These are phyloP conservation scores for Helianthus tuberosus DNA, from an alignment of 129 eudicot genomes.

Conservation along the genomic window DNA sequence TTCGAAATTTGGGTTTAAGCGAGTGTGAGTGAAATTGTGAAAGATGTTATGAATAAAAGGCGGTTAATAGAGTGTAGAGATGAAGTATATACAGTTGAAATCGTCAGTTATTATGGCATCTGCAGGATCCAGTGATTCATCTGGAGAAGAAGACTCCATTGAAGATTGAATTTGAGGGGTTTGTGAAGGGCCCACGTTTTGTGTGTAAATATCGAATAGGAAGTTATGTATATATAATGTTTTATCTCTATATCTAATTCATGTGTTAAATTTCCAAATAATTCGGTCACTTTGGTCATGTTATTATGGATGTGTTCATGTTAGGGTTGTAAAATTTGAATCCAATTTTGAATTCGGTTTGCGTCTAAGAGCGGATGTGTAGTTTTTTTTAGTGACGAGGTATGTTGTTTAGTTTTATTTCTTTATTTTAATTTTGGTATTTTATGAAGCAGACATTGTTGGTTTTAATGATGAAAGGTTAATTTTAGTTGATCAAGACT, in stretches of 20 bases:
- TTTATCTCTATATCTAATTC: constrained; percentile 8
- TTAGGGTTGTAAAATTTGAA: too few relatives aligned
- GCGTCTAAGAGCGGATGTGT: too few relatives aligned
- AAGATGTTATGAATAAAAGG: background rate
- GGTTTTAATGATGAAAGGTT: too few relatives aligned
- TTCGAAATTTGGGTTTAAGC: constrained; percentile 15
- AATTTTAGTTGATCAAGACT: too few relatives aligned
- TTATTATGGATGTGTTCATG: too few relatives aligned
- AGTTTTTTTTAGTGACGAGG: too few relatives aligned
- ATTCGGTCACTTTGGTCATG: too few relatives aligned
- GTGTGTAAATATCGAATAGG: constrained; percentile 6
- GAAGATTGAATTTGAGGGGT: constrained; percentile 34
- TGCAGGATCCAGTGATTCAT: constrained; percentile 32
- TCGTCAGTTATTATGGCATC: constrained; percentile 6
- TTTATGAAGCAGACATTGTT: too few relatives aligned
- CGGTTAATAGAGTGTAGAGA: background rate
- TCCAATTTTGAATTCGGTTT: too few relatives aligned
- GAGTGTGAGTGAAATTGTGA: background rate
- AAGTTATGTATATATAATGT: background rate
- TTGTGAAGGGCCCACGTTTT: constrained; percentile 30
- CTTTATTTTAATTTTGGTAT: too few relatives aligned
- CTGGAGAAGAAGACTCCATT: constrained; percentile 34
- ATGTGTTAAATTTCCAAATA: background rate
- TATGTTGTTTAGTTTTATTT: too few relatives aligned
- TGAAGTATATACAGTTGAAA: constrained; percentile 12